phyloP scores from a whole-genome alignment of 2,329 filamentous ascomycete species.

The Sporothrix curviconia region DNA sequence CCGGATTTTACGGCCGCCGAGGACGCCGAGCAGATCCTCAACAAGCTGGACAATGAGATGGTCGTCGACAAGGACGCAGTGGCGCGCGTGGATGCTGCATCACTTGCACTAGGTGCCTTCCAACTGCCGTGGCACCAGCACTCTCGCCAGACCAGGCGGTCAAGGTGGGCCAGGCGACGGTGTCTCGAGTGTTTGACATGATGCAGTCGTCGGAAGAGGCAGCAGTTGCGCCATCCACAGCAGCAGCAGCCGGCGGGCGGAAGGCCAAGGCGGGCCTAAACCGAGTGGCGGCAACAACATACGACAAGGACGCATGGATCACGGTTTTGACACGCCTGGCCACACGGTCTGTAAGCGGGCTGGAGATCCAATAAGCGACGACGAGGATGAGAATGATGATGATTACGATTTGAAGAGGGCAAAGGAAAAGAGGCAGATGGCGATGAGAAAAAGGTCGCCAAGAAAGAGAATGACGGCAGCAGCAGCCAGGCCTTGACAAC shows the following conservation, averaged over 20 bases:
- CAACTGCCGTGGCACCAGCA: conserved; percentile 68
- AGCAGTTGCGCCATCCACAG: conserved; percentile 29
- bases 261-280: conserved; percentile 67
- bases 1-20: conserved; percentile 76
- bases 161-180: conserved; percentile 67
- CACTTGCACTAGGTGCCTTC: conserved; percentile 68
- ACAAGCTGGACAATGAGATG: conserved; percentile 67
- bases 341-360: conserved; percentile 65
- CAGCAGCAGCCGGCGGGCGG: background rate
- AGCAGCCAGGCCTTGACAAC: conserved; percentile 20
- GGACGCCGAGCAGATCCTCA: conserved; percentile 68
- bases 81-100: conserved; percentile 39
- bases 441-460: conserved; percentile 14
- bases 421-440: conserved; percentile 27
- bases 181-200: conserved; percentile 71
- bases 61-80: conserved; percentile 48
- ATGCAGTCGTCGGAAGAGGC: conserved; percentile 67
- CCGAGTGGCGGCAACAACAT: conserved; percentile 73
- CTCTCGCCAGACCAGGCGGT: conserved; percentile 65
- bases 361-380: conserved; percentile 50
- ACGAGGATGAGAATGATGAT: conserved; percentile 26
- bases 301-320: conserved; percentile 85
- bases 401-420: conserved; percentile 49
- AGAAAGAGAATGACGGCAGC: conserved; percentile 9
- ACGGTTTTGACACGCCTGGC: conserved; percentile 80